Base-by-base conservation (phyloP, 108 stramenopile genomes). In the Cylindrotheca fusiformis region DNA sequence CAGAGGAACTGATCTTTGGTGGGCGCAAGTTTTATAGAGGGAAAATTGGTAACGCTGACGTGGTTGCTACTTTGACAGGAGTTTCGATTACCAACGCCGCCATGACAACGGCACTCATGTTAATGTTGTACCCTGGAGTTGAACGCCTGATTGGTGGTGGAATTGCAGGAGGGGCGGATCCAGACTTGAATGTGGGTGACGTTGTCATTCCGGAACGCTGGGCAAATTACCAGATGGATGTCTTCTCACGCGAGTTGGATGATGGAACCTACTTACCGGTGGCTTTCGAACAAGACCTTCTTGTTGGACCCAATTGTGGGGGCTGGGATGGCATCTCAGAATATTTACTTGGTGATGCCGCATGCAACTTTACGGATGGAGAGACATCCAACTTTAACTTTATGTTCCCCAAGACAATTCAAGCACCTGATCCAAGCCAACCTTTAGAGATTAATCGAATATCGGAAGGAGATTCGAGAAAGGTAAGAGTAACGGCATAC, bases 61-160 rank as follows among this genome's bases (percentile, higher is more conserved):
- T 56, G 1, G 55, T 56, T 32, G 55, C 55, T 18, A 56, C 55
- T 18, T 56, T 56, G 55, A 56, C 55, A 32, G 55, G 55, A 32
- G 28, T 56, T n/a, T 32, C 31, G 18, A 56, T 56, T 56, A 19
- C 28, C 17, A 56, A 56, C 24, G 55, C 55, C 14, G 55, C 55
- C 1, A 21, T 21, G 14, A 20, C 55, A 1, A 56, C 55, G 1
- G 55, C 55, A 20, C 28, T 56, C 14, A 56, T 56, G 55, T n/a
- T 32, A 2, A 17, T 20, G 4, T 21, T 56, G 14, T 56, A 56
- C 4, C 55, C 55, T 17, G 55, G 55, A 32, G 31, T 56, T 56
- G 55, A 56, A 21, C 55, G 55, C 2, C 17, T 56, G 14, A 32
- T 21, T 20, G 55, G 55, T 32, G 55, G 55, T 31, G 55, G 55